Evolutionary conservation across 2,329 filamentous ascomycete genomes (phyloP), one percentile per base, ranked within the genome.

Genomic region (Leptographium wingfieldii): DNA sequence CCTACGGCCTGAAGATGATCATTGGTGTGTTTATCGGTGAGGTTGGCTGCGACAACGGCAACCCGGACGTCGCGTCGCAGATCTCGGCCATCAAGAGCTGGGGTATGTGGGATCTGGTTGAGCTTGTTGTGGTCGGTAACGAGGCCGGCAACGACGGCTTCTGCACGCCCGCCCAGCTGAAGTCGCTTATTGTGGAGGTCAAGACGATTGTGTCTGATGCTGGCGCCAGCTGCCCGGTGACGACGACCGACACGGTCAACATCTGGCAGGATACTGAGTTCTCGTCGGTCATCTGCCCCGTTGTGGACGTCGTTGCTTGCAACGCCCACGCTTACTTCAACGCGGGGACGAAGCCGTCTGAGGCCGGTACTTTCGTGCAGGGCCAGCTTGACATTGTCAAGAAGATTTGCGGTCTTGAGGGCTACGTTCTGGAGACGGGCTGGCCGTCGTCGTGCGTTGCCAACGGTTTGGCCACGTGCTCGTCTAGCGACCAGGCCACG

Each of bases 321-420:
- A 96, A 96, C 81, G 84, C 95, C 69, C 92, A 97, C 78, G 85
- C 92, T 66, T 96, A 88, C 87, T 97, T 96, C 87, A 95, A 95
- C 79, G 71, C 83, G 54, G 76, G 80, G 61, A 80, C 86, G 65
- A 69, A 74, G 29, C 81, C 91, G 62, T 68, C 74, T 4, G 69
- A 80, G 57, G 91, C 92, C 59, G 92, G 92, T 70, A 71, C 76
- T 58, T 96, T 96, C 72, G 88, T 92, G 67, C 75, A 79, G 65
- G 70, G 78, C 67, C 91, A 96, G 80, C 82, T 96, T 65, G 76
- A 83, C 55, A 78, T 88, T 65, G 84, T 95, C 64, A 75, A 83
- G 70, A 71, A 73, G 54, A 66, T 90, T 67, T 97, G 92, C 82
- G 81, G 80, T 70, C 88, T 88, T 78, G 75, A 82, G 46, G 86